Evolutionary conservation across 257 asterid genomes (phyloP).

Genomic region (Solanum tarijense): DNA sequence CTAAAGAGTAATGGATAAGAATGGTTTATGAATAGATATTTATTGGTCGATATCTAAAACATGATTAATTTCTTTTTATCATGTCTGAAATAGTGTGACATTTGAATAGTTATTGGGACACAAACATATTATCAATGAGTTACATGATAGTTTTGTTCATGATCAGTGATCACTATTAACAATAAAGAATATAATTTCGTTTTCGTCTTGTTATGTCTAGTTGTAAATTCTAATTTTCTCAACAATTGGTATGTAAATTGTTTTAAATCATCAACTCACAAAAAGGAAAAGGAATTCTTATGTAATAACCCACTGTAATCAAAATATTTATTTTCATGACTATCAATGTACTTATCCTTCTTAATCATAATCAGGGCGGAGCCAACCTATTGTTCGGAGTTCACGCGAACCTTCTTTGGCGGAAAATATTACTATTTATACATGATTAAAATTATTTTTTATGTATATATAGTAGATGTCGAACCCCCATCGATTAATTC

Average conservation of each 20-base stretch:
- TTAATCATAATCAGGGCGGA: too few relatives aligned
- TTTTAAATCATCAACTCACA: neutral
- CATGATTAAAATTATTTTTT: too few relatives aligned
- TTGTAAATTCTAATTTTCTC: neutral
- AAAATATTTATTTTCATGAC: neutral
- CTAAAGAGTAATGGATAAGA: neutral
- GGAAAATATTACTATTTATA: too few relatives aligned
- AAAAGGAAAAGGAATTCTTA: neutral
- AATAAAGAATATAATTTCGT: neutral
- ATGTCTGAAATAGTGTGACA: neutral
- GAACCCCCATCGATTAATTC: too few relatives aligned
- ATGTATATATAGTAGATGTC: too few relatives aligned
- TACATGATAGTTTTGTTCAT: neutral
- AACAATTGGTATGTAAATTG: neutral
- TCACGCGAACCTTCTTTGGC: too few relatives aligned
- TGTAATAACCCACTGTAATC: too few relatives aligned
- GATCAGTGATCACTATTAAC: neutral
- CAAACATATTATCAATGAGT: neutral
- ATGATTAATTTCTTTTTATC: neutral
- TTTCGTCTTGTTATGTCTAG: neutral
- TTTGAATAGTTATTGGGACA: neutral
- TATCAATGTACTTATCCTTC: neutral
- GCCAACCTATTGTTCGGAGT: too few relatives aligned
- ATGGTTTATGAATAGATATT: neutral
- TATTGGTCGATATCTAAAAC: neutral